Evolutionary conservation across 2,329 filamentous ascomycete species (phyloP).

Genomic region (Sporothrix schenckii): DNA sequence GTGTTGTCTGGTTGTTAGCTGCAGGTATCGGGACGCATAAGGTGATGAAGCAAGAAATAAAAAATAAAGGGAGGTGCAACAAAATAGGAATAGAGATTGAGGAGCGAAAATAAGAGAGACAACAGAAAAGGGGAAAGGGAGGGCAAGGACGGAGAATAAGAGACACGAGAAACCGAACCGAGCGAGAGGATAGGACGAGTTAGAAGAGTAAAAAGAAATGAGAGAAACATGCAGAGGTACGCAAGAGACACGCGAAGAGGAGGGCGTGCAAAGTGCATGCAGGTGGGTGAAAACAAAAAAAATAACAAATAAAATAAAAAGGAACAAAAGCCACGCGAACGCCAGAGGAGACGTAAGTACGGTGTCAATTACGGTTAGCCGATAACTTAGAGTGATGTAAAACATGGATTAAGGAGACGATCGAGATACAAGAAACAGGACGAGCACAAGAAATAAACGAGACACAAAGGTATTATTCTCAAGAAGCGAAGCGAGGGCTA

Average conservation of each 20-base stretch:
- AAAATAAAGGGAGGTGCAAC: background rate
- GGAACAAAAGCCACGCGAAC: background rate
- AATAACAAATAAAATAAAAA: background rate
- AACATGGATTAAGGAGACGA: constrained; percentile 15
- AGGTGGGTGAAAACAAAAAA: background rate
- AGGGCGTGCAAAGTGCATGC: background rate
- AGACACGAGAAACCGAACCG: background rate
- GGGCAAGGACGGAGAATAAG: constrained; percentile 19
- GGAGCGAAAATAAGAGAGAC: constrained; percentile 9
- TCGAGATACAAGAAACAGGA: background rate
- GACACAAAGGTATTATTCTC: constrained; percentile 23
- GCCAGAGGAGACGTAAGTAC: background rate
- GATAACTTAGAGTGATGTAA: constrained; percentile 16
- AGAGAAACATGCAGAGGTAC: constrained; percentile 9
- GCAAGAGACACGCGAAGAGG: constrained; percentile 10
- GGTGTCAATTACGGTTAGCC: constrained; percentile 23
- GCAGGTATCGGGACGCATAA: background rate
- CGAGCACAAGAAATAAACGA: constrained; percentile 15
- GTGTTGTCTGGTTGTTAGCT: constrained; percentile 1
- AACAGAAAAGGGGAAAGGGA: constrained; percentile 11
- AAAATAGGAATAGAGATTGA: background rate
- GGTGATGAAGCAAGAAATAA: background rate
- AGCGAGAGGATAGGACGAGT: background rate
- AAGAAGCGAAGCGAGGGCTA: constrained; percentile 13
- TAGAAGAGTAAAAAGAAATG: constrained; percentile 10